phyloP scores from a whole-genome alignment of 306 rosid species.

The Cucumis hystrix region DNA sequence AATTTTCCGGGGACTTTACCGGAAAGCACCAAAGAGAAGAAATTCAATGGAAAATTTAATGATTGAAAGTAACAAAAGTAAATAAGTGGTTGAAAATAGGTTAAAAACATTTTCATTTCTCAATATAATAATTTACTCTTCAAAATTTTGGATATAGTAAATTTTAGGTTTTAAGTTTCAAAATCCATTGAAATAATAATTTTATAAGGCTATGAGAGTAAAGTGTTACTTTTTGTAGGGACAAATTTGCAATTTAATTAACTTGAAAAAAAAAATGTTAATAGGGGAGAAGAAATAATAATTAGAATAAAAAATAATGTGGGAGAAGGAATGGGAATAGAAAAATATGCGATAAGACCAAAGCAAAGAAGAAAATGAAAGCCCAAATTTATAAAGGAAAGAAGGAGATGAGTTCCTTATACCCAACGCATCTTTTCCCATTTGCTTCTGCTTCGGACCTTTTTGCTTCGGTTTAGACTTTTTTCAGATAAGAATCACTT shows the following conservation, averaged over 20 bases:
- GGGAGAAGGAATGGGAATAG: neutral
- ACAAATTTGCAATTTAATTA: no score
- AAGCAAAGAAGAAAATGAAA: slow-evolving; percentile 53
- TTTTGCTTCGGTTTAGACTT: slow-evolving; percentile 40
- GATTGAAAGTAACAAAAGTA: neutral
- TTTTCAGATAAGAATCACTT: slow-evolving; percentile 76
- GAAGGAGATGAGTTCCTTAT: slow-evolving; percentile 81
- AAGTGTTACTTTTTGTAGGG: no score
- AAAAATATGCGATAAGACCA: slow-evolving; percentile 34
- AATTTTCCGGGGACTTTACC: neutral
- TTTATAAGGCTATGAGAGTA: no score
- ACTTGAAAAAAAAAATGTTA: neutral
- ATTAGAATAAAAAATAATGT: neutral
- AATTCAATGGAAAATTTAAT: neutral
- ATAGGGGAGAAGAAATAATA: neutral
- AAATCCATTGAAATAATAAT: no score
- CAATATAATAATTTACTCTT: no score
- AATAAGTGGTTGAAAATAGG: slow-evolving; percentile 1
- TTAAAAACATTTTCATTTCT: neutral
- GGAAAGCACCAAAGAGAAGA: neutral
- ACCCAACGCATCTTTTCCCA: slow-evolving; percentile 38
- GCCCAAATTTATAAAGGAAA: slow-evolving; percentile 40
- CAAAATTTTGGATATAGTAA: no score
- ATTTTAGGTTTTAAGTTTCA: no score
- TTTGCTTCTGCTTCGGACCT: slow-evolving; percentile 18